phyloP scores from a whole-genome alignment of 805 yeast genomes.

The Spathaspora boniae region DNA sequence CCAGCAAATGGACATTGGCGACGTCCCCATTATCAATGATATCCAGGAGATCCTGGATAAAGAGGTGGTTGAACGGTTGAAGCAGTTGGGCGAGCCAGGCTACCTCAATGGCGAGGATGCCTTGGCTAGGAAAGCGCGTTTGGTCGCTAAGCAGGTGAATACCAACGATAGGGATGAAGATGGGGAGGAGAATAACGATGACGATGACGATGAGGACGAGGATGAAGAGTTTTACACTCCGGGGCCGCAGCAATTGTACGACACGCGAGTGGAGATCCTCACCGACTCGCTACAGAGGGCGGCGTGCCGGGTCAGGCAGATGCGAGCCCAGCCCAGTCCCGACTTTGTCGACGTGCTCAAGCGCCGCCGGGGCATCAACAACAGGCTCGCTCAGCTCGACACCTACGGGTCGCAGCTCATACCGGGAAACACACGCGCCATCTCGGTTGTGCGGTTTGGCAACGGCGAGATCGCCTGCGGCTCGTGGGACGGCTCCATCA shows the following conservation, averaged over 20 bases:
- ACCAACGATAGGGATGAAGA: constrained; percentile 13
- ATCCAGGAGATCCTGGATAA: constrained; percentile 39
- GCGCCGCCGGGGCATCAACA: constrained; percentile 43
- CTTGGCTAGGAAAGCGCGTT: constrained; percentile 60
- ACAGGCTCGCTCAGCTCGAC: constrained; percentile 31
- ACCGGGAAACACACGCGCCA: constrained; percentile 56
- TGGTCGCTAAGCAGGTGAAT: constrained; percentile 23
- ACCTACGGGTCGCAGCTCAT: constrained; percentile 68
- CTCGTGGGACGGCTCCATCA: constrained; percentile 80
- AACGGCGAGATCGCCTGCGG: constrained; percentile 53
- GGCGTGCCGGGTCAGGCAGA: constrained; percentile 33
- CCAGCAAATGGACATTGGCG: constrained; percentile 10
- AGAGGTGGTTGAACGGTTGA: constrained; percentile 51
- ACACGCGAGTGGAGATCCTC: constrained; percentile 52
- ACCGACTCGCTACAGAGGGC: constrained; percentile 49
- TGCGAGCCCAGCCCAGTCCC: constrained; percentile 21
- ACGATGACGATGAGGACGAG: constrained; percentile 45
- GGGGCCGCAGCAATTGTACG: constrained; percentile 52
- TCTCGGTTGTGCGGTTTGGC: constrained; percentile 52
- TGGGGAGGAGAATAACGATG: constrained; percentile 18
- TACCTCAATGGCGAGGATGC: constrained; percentile 57
- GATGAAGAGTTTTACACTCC: constrained; percentile 87
- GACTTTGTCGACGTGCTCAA: constrained; percentile 43
- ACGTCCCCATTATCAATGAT: constrained; percentile 11
- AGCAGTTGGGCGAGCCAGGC: constrained; percentile 54